phyloP scores from a whole-genome alignment of 371 early-diverging fungal species.

The Aphelidium insulamus region DNA sequence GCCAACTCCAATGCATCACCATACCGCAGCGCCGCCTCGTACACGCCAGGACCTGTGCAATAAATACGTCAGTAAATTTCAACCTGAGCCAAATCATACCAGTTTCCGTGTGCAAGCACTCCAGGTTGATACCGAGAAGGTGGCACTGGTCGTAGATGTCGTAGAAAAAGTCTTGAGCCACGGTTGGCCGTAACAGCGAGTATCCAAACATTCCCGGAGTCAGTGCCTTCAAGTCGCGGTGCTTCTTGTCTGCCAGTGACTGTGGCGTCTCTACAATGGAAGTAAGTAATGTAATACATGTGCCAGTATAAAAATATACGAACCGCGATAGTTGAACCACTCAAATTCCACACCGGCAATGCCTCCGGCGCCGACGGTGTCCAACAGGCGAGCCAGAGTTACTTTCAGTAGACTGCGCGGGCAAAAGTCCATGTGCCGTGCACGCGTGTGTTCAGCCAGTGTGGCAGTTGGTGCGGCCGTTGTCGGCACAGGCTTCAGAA shows the following conservation, averaged over 20 bases:
- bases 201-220: constrained; percentile 70
- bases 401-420: constrained; percentile 38
- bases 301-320: background rate
- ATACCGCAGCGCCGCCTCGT: constrained; percentile 54
- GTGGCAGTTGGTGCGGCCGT: too few relatives aligned
- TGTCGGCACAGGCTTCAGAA: constrained; percentile 38
- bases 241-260: constrained; percentile 27
- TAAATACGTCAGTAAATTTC: background rate
- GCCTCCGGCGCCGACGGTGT: constrained; percentile 31
- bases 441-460: constrained; percentile 11
- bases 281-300: background rate
- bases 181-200: constrained; percentile 39
- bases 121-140: constrained; percentile 37
- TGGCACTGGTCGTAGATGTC: constrained; percentile 39
- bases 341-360: constrained; percentile 57
- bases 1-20: constrained; percentile 33
- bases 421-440: constrained; percentile 31
- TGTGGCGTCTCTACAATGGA: constrained; percentile 32
- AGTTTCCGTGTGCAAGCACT: constrained; percentile 62
- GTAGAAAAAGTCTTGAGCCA: constrained; percentile 44
- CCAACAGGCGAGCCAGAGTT: constrained; percentile 10
- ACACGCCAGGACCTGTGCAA: constrained; percentile 47
- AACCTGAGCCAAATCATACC: constrained; percentile 7
- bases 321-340: constrained; percentile 62
- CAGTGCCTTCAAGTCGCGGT: constrained; percentile 23